Percentiles rank a stretch among this genome's conserved stretches.
phyloP scores from a whole-genome alignment of 805 yeast genomes.

The Nakazawaea siamensis region DNA sequence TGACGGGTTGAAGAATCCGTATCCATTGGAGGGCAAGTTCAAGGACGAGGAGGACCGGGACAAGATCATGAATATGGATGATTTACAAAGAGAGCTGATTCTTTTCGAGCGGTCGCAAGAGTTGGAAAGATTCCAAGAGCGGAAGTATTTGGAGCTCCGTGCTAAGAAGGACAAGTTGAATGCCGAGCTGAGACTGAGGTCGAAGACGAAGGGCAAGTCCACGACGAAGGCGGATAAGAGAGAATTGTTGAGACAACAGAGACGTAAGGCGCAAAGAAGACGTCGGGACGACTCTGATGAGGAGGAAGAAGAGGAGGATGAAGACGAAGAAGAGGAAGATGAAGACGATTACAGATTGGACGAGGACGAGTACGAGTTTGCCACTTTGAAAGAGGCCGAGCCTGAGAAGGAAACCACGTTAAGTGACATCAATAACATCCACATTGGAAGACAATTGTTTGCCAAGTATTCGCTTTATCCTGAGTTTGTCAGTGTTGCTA shows the following conservation, averaged over 20 bases:
- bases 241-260: slow-evolving; percentile 22
- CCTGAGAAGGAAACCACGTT: slow-evolving; percentile 36
- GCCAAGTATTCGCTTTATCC: slow-evolving; percentile 76
- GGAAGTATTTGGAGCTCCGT: slow-evolving; percentile 76
- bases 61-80: slow-evolving; percentile 65
- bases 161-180: slow-evolving; percentile 34
- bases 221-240: slow-evolving; percentile 22
- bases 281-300: slow-evolving; percentile 17
- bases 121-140: slow-evolving; percentile 81
- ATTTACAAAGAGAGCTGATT: slow-evolving; percentile 85
- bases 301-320: slow-evolving; percentile 37
- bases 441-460: slow-evolving; percentile 71
- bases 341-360: slow-evolving; percentile 18
- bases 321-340: slow-evolving; percentile 24
- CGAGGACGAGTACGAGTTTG: slow-evolving; percentile 29
- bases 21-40: slow-evolving; percentile 89
- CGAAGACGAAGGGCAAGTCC: slow-evolving; percentile 7
- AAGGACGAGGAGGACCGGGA: slow-evolving; percentile 74
- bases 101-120: slow-evolving; percentile 90
- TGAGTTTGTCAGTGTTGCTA: slow-evolving; percentile 60
- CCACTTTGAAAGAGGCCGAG: slow-evolving; percentile 13
- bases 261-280: slow-evolving; percentile 11
- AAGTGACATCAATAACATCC: slow-evolving; percentile 61
- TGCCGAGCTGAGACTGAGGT: slow-evolving; percentile 7
- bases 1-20: slow-evolving; percentile 54